Evolutionary conservation across 345 rosid genomes (phyloP).

Genomic region (Punica granatum): DNA sequence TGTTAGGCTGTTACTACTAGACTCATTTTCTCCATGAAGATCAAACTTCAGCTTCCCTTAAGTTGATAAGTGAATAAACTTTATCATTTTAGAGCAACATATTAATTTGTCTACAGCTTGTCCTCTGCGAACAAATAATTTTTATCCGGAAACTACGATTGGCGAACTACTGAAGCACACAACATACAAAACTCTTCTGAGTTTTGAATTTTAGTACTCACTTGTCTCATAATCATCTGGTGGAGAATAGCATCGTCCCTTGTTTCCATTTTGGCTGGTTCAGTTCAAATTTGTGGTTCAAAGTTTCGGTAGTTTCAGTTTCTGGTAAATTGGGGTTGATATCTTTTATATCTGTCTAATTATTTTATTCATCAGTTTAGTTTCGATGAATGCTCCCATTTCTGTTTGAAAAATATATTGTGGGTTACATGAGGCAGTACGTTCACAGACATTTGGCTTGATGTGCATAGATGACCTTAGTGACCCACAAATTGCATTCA

Average conservation of each 20-base stretch:
- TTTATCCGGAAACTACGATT: too few relatives aligned
- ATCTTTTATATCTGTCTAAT: background rate
- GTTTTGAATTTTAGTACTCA: background rate
- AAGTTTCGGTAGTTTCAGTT: background rate
- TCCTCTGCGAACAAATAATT: too few relatives aligned
- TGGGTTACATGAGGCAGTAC: background rate
- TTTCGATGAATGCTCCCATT: background rate
- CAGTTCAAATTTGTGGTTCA: background rate
- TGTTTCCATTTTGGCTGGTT: too few relatives aligned
- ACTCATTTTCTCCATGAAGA: too few relatives aligned
- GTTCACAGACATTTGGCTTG: background rate
- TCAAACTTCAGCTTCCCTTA: too few relatives aligned
- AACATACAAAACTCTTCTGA: too few relatives aligned
- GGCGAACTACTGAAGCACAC: too few relatives aligned
- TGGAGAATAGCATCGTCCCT: background rate
- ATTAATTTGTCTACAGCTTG: too few relatives aligned
- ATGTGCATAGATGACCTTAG: background rate
- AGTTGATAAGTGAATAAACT: too few relatives aligned
- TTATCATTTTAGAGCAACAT: too few relatives aligned
- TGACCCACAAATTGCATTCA: background rate
- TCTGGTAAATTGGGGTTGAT: background rate
- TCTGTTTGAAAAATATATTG: background rate
- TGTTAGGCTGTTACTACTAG: too few relatives aligned
- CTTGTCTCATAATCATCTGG: background rate
- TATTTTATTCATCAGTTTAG: background rate